Evolutionary conservation across 805 yeast genomes (phyloP).

Genomic region (Priceomyces medius): DNA sequence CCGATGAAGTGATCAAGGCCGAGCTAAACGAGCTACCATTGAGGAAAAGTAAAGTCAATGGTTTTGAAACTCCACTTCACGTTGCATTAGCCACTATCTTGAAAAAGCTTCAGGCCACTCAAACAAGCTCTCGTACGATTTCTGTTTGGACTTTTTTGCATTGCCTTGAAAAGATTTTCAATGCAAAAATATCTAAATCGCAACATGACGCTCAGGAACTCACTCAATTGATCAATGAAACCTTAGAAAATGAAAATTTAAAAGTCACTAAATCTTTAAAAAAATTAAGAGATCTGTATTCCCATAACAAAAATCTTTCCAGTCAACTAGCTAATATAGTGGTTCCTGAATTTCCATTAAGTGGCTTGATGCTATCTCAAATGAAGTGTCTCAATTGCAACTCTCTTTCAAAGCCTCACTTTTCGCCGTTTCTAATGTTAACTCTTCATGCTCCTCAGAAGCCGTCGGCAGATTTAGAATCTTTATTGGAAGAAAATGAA

Average conservation of each 20-base stretch:
- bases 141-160: conserved; percentile 80
- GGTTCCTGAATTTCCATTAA: conserved; percentile 71
- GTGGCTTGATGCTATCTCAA: conserved; percentile 63
- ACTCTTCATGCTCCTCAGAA: conserved; percentile 74
- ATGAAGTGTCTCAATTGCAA: conserved; percentile 71
- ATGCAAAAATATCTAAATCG: conserved; percentile 65
- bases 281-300: conserved; percentile 13
- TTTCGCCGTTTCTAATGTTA: conserved; percentile 64
- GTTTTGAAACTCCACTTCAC: conserved; percentile 52
- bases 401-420: conserved; percentile 54
- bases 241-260: conserved; percentile 65
- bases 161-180: conserved; percentile 68
- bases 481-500: conserved; percentile 55
- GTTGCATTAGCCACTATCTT: conserved; percentile 52
- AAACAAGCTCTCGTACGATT: conserved; percentile 49
- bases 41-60: conserved; percentile 16
- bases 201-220: conserved; percentile 98
- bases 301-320: background rate
- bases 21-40: background rate
- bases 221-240: conserved; percentile 75
- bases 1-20: conserved; percentile 5
- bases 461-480: conserved; percentile 44
- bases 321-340: conserved; percentile 14
- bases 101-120: conserved; percentile 61
- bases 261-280: conserved; percentile 36